These are phyloP conservation scores for Tillandsia leiboldiana DNA, from an alignment of 176 grass and related monocot species.

Conservation along the genomic window DNA sequence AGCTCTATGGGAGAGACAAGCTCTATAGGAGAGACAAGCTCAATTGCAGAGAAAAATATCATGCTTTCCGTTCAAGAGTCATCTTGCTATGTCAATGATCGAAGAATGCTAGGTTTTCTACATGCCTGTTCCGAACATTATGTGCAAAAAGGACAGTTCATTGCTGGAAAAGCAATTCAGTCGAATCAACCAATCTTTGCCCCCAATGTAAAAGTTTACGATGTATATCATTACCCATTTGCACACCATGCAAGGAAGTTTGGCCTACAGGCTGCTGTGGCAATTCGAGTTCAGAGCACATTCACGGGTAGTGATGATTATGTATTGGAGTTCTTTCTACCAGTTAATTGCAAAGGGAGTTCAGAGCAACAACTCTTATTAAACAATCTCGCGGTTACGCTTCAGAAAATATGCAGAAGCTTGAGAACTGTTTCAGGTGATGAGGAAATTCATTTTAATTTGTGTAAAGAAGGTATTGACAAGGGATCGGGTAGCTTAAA, in stretches of 20 bases:
- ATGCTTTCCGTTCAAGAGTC: not conserved
- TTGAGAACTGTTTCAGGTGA: conserved; percentile 49
- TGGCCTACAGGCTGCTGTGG: conserved; percentile 43
- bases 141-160: conserved; percentile 42
- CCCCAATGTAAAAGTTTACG: conserved; percentile 37
- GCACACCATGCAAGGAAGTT: conserved; percentile 56
- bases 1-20: not conserved
- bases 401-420: conserved; percentile 41
- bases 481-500: conserved; percentile 11
- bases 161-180: conserved; percentile 50
- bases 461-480: conserved; percentile 6
- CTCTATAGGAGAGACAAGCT: not conserved
- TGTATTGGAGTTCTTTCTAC: conserved; percentile 60
- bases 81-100: conserved; percentile 47
- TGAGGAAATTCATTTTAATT: conserved; percentile 25
- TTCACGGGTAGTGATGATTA: conserved; percentile 49
- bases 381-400: conserved; percentile 33
- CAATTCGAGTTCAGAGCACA: conserved; percentile 44
- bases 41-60: not conserved
- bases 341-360: conserved; percentile 32
- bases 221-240: conserved; percentile 38
- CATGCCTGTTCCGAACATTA: conserved; percentile 28
- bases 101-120: conserved; percentile 38
- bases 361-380: conserved; percentile 44
- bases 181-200: conserved; percentile 54